Evolutionary conservation across 192 early-diverging fungal species (phyloP).

Genomic region (Coemansia guatemalensis): DNA sequence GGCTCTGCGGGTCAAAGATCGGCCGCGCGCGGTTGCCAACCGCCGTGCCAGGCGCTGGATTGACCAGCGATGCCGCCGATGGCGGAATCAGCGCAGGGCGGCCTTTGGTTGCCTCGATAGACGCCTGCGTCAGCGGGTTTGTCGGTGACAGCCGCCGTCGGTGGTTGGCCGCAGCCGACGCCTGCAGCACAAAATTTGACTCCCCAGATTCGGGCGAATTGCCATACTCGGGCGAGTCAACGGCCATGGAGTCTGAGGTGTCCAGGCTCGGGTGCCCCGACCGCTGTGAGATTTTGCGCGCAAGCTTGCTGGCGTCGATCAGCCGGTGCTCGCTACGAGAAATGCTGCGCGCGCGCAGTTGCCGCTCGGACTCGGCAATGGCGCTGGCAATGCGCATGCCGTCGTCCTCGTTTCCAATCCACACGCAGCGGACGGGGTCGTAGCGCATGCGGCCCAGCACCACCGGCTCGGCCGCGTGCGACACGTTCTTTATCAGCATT

Average conservation of each 20-base stretch:
- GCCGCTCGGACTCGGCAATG: constrained; percentile 46
- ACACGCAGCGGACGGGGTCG: constrained; percentile 39
- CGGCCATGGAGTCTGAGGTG: constrained; percentile 26
- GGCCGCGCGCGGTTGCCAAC: constrained; percentile 30
- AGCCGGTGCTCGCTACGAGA: constrained; percentile 23
- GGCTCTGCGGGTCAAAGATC: constrained; percentile 49
- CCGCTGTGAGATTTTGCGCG: constrained; percentile 40
- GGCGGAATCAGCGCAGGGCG: constrained; percentile 44
- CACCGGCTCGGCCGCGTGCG: constrained; percentile 28
- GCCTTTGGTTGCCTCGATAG: constrained; percentile 24
- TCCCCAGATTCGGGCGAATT: constrained; percentile 4
- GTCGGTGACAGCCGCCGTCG: constrained; percentile 16
- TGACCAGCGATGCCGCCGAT: constrained; percentile 29
- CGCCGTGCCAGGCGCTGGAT: constrained; percentile 2
- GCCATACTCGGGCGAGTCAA: constrained; percentile 12
- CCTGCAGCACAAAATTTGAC: constrained; percentile 2
- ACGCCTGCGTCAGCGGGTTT: constrained; percentile 21
- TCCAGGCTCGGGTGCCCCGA: constrained; percentile 31
- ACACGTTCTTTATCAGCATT: constrained; percentile 35
- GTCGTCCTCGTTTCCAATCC: constrained; percentile 47
- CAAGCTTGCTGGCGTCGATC: constrained; percentile 44
- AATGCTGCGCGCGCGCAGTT: constrained; percentile 14
- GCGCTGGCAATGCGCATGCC: constrained; percentile 38
- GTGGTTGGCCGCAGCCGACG: constrained; percentile 8
- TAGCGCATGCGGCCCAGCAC: constrained; percentile 43